Conservation (phyloP, 1,284 basidiomycete genomes). For the Leucocoprinus gongylophorus region DNA sequence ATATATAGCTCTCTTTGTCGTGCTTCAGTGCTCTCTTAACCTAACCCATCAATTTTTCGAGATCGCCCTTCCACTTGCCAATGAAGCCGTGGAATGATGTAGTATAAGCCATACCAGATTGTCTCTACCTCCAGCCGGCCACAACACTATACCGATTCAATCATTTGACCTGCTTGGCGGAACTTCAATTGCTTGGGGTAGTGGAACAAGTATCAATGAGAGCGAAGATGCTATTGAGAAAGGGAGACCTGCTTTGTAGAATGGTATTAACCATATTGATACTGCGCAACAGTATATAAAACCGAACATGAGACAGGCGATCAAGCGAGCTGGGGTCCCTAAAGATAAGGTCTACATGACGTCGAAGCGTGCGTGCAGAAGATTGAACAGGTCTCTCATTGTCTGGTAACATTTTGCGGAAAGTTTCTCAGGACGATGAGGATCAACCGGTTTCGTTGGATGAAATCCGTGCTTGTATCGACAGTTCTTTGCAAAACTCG, state of each 20-base stretch:
- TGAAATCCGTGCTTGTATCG: conserved; percentile 25
- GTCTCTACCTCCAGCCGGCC: background rate
- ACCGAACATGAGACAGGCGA: conserved; percentile 32
- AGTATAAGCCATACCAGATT: background rate
- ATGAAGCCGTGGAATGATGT: background rate
- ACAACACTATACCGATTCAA: conserved; percentile 13
- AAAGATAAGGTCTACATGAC: conserved; percentile 33
- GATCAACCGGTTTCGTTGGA: conserved; percentile 17
- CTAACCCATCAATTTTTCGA: too few relatives aligned
- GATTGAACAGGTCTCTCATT: background rate
- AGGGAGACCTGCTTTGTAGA: conserved; percentile 29
- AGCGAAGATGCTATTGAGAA: conserved; percentile 29
- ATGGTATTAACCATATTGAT: conserved; percentile 38
- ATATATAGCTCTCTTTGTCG: too few relatives aligned
- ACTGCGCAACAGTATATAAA: conserved; percentile 35
- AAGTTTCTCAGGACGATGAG: conserved; percentile 4
- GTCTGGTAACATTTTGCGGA: background rate
- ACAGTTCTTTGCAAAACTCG: conserved; percentile 35
- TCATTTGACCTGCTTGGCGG: conserved; percentile 25
- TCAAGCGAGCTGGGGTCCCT: conserved; percentile 19
- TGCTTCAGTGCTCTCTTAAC: too few relatives aligned
- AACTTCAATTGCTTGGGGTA: conserved; percentile 33
- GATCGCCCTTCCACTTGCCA: too few relatives aligned
- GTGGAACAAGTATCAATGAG: conserved; percentile 28
- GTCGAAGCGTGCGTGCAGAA: conserved; percentile 25